Evolutionary conservation across 1,139 yeast species (phyloP), one percentile per base, ranked within the genome.

Genomic region (Williopsis jadinii): DNA sequence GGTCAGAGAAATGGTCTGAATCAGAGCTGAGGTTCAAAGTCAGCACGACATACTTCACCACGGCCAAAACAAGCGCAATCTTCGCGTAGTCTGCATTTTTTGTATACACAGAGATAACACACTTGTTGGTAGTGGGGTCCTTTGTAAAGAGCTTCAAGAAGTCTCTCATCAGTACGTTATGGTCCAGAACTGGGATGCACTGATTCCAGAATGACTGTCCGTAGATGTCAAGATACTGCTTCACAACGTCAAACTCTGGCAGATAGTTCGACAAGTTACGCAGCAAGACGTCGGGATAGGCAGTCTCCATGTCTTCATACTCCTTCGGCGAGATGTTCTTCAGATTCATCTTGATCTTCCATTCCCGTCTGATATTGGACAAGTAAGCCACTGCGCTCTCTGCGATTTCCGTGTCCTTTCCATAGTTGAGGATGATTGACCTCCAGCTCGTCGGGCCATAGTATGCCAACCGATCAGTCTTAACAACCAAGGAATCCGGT

Each of bases 1-100:
- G 41, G 12, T 46, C 38, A 41, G 49, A 49, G 41, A 45, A 43
- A 11, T 28, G 12, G 30, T 43, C 11, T 1, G 40, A 38, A 12
- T 37, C 33, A 11, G 35, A 38, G n/a, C 40, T 43, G 5, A 44
- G 37, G 35, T 52, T 45, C 24, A 48, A 40, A 3, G 49, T 44
- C 5, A 54, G 34, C 8, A 48, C 39, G 8, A 49, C 53, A 10
- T 38, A 39, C 34, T 53, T 52, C 35, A 51, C 10, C 9, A 44
- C 42, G 2, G 42, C 12, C 1, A 52, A 28, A 9, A 54, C 36
- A 14, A 52, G 32, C 3, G 57, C 51, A 27, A 54, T 41, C 35
- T 41, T 48, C 9, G 56, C 47, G 34, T 46, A 54, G 35, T 53
- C 57, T 8, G 42, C 32, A 1, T 39, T 35, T 30, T 48, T 48